These are phyloP conservation scores for Gardenia jasminoides DNA, from an alignment of 257 asterid genomes.

Conservation along the genomic window DNA sequence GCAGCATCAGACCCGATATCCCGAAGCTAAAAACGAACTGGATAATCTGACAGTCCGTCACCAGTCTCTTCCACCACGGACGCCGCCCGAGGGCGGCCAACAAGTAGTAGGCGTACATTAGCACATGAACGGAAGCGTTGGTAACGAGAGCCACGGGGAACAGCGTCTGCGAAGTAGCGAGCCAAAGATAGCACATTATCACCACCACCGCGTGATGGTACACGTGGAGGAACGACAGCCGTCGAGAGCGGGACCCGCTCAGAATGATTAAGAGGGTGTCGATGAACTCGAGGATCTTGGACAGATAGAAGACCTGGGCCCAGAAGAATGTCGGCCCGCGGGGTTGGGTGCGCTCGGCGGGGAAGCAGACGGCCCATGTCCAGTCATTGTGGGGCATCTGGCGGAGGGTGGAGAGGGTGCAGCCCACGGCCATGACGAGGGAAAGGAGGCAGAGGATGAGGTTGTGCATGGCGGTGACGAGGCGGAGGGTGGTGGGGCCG, in stretches of 20 bases:
- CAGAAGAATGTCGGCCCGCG: slow-evolving; percentile 80
- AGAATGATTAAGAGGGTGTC: slow-evolving; percentile 67
- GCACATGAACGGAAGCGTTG: slow-evolving; percentile 82
- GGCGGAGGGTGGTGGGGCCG: slow-evolving; percentile 60
- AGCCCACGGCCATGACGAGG: slow-evolving; percentile 65
- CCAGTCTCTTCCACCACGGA: slow-evolving; percentile 86
- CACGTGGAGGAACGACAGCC: slow-evolving; percentile 90
- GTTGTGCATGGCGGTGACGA: slow-evolving; percentile 71
- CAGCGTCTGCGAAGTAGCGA: slow-evolving; percentile 65
- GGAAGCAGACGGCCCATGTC: slow-evolving; percentile 83
- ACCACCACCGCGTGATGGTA: slow-evolving; percentile 90
- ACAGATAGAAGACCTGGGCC: slow-evolving; percentile 85
- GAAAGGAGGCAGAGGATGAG: slow-evolving; percentile 73
- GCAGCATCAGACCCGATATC: slow-evolving; percentile 75
- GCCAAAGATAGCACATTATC: slow-evolving; percentile 79
- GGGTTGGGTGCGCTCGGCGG: slow-evolving; percentile 48
- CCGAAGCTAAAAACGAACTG: slow-evolving; percentile 78
- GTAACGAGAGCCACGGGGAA: slow-evolving; percentile 90
- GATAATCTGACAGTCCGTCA: slow-evolving; percentile 71
- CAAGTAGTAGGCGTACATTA: slow-evolving; percentile 83
- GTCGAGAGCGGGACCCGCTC: slow-evolving; percentile 45
- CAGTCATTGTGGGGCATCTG: slow-evolving; percentile 42
- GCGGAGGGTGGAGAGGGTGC: slow-evolving; percentile 63
- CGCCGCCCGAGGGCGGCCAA: slow-evolving; percentile 61
- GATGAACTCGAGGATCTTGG: slow-evolving; percentile 74